Conservation (phyloP, 768 basidiomycete genomes). For the Russula earlei region DNA sequence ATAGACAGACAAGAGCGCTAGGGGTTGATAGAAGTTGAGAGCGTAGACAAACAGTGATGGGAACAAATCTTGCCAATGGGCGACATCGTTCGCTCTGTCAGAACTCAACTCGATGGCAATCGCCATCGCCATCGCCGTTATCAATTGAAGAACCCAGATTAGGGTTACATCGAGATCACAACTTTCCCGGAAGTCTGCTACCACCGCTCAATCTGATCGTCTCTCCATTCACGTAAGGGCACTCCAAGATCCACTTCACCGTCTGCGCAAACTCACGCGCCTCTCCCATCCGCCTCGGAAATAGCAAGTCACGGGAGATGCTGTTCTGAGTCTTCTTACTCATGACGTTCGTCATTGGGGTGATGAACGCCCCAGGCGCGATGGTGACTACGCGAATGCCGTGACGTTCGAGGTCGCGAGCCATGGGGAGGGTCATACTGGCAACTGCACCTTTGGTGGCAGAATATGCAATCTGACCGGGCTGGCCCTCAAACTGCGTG, state of each 20-base stretch:
- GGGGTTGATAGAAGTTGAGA: neutral
- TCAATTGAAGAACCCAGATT: neutral
- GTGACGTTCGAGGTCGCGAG: conserved; percentile 46
- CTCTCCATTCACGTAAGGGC: conserved; percentile 28
- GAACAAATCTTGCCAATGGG: conserved; percentile 25
- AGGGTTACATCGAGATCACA: conserved; percentile 10
- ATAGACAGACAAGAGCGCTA: conserved; percentile 91
- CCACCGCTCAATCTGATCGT: conserved; percentile 24
- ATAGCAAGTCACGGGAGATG: conserved; percentile 23
- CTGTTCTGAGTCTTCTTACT: conserved; percentile 21
- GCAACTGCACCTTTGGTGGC: conserved; percentile 47
- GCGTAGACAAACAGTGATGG: neutral
- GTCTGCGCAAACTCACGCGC: conserved; percentile 27
- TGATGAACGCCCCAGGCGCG: conserved; percentile 47
- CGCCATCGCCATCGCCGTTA: too few relatives aligned
- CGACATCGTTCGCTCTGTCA: conserved; percentile 23
- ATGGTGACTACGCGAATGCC: conserved; percentile 46
- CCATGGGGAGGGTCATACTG: conserved; percentile 52
- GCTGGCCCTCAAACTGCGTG: conserved; percentile 43
- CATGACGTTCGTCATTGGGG: conserved; percentile 29
- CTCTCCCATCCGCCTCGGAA: conserved; percentile 29
- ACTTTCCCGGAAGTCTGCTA: conserved; percentile 20
- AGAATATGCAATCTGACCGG: conserved; percentile 48
- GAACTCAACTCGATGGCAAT: neutral
- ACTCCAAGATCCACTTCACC: conserved; percentile 26